Conservation (phyloP, 176 grass and related monocot species). For the Paspalum notatum region DNA sequence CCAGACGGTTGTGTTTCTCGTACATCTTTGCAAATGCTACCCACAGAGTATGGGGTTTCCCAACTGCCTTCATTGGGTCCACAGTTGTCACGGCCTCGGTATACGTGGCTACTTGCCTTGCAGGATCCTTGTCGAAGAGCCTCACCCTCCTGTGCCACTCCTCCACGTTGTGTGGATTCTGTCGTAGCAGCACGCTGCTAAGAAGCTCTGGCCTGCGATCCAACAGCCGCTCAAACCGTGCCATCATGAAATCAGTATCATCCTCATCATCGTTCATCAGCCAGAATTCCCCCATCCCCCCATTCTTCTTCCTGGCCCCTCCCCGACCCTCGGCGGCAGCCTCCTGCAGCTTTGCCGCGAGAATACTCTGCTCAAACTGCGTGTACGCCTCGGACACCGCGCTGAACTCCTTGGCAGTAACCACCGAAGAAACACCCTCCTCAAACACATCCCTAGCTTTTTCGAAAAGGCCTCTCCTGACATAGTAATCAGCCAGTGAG, state of each 20-base stretch:
- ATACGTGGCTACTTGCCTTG: conserved; percentile 67
- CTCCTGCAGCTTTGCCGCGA: conserved; percentile 75
- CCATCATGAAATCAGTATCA: conserved; percentile 75
- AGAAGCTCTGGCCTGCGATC: conserved; percentile 78
- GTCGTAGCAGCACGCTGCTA: conserved; percentile 77
- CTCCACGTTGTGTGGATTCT: conserved; percentile 90
- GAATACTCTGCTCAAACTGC: conserved; percentile 85
- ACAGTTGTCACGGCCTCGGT: conserved; percentile 81
- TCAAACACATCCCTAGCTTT: conserved; percentile 78
- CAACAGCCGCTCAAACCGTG: conserved; percentile 71
- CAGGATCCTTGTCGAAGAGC: conserved; percentile 67
- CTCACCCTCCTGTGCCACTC: conserved; percentile 87
- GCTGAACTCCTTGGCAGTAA: conserved; percentile 78
- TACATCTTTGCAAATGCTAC: conserved; percentile 79
- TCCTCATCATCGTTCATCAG: conserved; percentile 79
- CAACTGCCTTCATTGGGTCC: conserved; percentile 80
- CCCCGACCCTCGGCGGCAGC: conserved; percentile 46
- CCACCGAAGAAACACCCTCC: conserved; percentile 70
- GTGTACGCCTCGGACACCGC: conserved; percentile 81
- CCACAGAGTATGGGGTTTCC: conserved; percentile 81
- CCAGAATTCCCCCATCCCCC: conserved; percentile 63
- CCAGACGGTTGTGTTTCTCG: conserved; percentile 67
- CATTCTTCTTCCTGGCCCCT: conserved; percentile 47
- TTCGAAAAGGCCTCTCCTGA: conserved; percentile 71
- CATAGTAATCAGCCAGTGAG: conserved; percentile 78